phyloP scores from a whole-genome alignment of 495 filamentous ascomycete species.

The Trichoderma erinaceum region DNA sequence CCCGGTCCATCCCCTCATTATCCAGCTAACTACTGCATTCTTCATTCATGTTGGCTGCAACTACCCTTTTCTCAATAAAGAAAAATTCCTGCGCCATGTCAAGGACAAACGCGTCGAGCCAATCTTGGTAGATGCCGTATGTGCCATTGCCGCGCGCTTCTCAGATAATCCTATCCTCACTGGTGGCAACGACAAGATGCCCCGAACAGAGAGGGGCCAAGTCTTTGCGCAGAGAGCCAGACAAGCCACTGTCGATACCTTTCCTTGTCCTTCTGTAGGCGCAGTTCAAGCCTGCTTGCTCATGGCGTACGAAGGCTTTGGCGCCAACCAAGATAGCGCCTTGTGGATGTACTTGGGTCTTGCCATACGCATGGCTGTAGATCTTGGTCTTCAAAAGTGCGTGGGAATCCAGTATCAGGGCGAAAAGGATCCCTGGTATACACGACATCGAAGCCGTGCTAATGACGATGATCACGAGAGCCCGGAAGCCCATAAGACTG shows the following conservation, averaged over 20 bases:
- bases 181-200: constrained; percentile 47
- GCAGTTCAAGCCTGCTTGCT: constrained; percentile 74
- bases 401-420: constrained; percentile 69
- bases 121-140: constrained; percentile 82
- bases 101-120: constrained; percentile 74
- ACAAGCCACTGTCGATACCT: constrained; percentile 63
- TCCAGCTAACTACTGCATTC: constrained; percentile 68
- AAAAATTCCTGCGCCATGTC: constrained; percentile 61
- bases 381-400: constrained; percentile 72
- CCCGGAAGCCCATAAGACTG: constrained; percentile 28
- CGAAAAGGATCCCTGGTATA: constrained; percentile 44
- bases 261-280: constrained; percentile 70
- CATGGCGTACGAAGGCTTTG: constrained; percentile 81
- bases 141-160: constrained; percentile 74
- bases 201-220: constrained; percentile 58
- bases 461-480: constrained; percentile 22
- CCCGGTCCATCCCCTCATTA: constrained; percentile 64
- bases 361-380: constrained; percentile 79
- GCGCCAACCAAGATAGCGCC: constrained; percentile 76
- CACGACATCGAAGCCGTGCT: constrained; percentile 32
- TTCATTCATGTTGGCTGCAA: constrained; percentile 73
- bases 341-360: constrained; percentile 87
- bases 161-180: constrained; percentile 60
- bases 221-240: constrained; percentile 75
- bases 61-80: constrained; percentile 70